Percentiles rank a stretch among this genome's conserved stretches.
phyloP scores from a whole-genome alignment of 2,329 filamentous ascomycete species.

The Fusarium zealandicum region DNA sequence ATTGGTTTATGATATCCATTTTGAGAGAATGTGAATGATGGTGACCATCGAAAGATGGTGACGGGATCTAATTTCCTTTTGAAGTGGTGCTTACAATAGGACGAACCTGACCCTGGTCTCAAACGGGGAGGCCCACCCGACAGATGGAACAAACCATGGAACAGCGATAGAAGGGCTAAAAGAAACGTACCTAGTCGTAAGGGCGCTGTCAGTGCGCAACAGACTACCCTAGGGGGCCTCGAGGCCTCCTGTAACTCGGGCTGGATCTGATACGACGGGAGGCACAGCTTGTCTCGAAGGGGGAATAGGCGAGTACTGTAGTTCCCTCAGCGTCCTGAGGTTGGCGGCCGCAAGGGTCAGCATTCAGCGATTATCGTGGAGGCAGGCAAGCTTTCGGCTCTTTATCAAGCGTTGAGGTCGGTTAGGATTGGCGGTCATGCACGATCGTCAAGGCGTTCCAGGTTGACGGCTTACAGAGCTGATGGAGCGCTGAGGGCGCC shows the following conservation, averaged over 20 bases:
- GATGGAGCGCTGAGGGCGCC: slow-evolving; percentile 10
- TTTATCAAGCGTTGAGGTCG: slow-evolving; percentile 20
- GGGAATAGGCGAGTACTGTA: slow-evolving; percentile 24
- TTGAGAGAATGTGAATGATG: slow-evolving; percentile 33
- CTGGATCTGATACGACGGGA: slow-evolving; percentile 26
- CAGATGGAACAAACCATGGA: slow-evolving; percentile 40
- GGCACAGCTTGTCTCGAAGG: slow-evolving; percentile 31
- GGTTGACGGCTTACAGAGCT: slow-evolving; percentile 20
- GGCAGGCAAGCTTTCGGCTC: slow-evolving; percentile 1
- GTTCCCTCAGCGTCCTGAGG: slow-evolving; percentile 34
- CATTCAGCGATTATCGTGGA: slow-evolving; percentile 17
- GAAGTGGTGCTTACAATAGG: slow-evolving; percentile 30
- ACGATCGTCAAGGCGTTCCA: slow-evolving; percentile 11
- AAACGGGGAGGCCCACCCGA: slow-evolving; percentile 35
- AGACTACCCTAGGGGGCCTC: slow-evolving; percentile 11
- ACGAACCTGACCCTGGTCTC: slow-evolving; percentile 28
- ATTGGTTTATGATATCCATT: slow-evolving; percentile 40
- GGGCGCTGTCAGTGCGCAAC: slow-evolving; percentile 30
- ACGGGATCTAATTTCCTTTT: slow-evolving; percentile 42
- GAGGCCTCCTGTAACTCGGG: slow-evolving; percentile 16
- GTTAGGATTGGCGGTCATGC: slow-evolving; percentile 20
- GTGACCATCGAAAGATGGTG: slow-evolving; percentile 22
- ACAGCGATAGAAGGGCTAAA: slow-evolving; percentile 22
- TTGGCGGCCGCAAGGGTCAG: slow-evolving; percentile 38
- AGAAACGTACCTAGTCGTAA: slow-evolving; percentile 8